Base-by-base conservation (phyloP, 2,329 filamentous ascomycete genomes). In the Pyrenophora tritici-repentis region DNA sequence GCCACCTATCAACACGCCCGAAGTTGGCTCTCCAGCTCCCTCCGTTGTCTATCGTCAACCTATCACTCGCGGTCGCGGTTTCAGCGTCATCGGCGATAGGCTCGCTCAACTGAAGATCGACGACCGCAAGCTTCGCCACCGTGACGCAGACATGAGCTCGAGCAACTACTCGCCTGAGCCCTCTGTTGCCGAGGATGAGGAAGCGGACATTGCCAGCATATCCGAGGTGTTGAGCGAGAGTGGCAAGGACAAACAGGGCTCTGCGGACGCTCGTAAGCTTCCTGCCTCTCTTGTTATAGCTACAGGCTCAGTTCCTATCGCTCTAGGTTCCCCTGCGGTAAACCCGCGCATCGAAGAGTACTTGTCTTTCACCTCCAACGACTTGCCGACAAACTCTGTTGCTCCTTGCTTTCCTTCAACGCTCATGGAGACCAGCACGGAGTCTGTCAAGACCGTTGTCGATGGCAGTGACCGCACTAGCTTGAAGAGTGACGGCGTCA, bases 51-150 rank as follows among this genome's bases (percentile, higher is more conserved):
- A 53, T 22, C 58, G 55, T 6, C 22, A 54, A 34, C 40, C 44
- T n/a, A 29, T 26, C 8, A 17, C 34, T 7, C 68, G 68, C 22
- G 47, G 47, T 39, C 65, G 68, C 40, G 86, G 91, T 70, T 83
- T 90, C 73, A 83, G 79, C 59, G 84, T 96, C 14, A 91, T 97
- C 68, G 92, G 92, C 70, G 93, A 94, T 59, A 91, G 93, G 76
- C 88, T 97, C 45, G 92, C 55, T 29, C 54, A 97, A 82, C 87
- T 90, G 57, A 62, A 65, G 51, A 39, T 61, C 10, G 62, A 67
- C 4, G 49, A 60, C 10, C 61, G 55, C 39, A 58, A 40, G 39
- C 42, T 44, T 24, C 45, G 50, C 18, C 44, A 24, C 24, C 53
- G 39, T n/a, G 58, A 58, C 24, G 47, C 49, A 6, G 62, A 66